These are phyloP conservation scores for Eudorina sp. DNA, from an alignment of 139 green algal genomes.

Conservation along the genomic window DNA sequence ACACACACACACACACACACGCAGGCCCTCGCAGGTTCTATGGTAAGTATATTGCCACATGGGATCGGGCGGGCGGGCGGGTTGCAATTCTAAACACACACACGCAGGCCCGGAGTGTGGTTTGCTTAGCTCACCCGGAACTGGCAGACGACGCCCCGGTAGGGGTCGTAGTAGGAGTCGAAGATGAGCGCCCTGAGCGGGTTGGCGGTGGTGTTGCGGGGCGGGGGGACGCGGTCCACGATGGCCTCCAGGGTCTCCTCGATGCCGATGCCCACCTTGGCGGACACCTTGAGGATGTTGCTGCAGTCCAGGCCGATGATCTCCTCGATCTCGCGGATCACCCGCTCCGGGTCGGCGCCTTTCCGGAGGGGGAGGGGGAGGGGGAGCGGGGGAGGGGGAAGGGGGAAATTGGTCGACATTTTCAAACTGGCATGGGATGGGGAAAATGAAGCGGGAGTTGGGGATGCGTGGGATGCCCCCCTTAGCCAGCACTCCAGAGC, in stretches of 20 bases:
- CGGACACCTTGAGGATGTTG: conserved; percentile 63
- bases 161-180: conserved; percentile 98
- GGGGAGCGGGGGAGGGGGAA: too few species aligned
- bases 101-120: too few species aligned
- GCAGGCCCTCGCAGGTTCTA: too few species aligned
- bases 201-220: conserved; percentile 72
- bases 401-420: background rate
- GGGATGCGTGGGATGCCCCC: background rate
- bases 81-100: too few species aligned
- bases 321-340: conserved; percentile 96
- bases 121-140: conserved; percentile 61
- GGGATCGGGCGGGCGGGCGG: too few species aligned
- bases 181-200: conserved; percentile 95
- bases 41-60: too few species aligned
- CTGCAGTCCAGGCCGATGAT: conserved; percentile 94
- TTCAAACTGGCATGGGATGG: background rate
- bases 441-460: background rate
- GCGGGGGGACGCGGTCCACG: conserved; percentile 87
- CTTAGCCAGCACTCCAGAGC: background rate
- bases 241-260: conserved; percentile 94
- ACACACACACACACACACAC: too few species aligned
- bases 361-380: background rate
- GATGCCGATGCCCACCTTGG: conserved; percentile 84
- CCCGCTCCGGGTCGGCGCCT: conserved; percentile 93
- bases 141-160: conserved; percentile 77